phyloP scores from a whole-genome alignment of 2,329 filamentous ascomycete genomes.

The Verticillium alfalfae region DNA sequence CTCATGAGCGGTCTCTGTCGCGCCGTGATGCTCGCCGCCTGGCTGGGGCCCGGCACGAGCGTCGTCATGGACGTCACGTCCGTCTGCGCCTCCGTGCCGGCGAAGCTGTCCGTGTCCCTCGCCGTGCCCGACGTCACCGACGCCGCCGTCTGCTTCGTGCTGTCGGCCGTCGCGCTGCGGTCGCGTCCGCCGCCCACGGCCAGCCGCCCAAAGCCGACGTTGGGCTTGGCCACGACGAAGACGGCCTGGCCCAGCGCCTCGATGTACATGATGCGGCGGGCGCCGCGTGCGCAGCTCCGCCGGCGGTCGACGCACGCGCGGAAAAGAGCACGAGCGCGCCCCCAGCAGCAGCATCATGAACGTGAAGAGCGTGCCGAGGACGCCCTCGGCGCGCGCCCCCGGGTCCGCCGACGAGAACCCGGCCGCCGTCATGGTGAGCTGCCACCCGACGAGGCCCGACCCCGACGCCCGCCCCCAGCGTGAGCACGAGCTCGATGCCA shows the following conservation, averaged over 20 bases:
- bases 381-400: not conserved
- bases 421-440: not conserved
- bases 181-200: not conserved
- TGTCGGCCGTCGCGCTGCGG: not conserved
- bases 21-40: not conserved
- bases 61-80: not conserved
- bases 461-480: conserved; percentile 1
- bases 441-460: conserved; percentile 1
- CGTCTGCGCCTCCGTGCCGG: not conserved
- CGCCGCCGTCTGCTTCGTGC: not conserved
- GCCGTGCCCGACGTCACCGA: not conserved
- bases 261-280: conserved; percentile 15
- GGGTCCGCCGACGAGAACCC: not conserved
- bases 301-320: conserved; percentile 18
- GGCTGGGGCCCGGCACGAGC: not conserved
- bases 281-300: conserved; percentile 9
- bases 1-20: conserved; percentile 5
- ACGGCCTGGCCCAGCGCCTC: conserved; percentile 14
- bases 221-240: conserved; percentile 14
- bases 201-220: not conserved
- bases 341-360: not conserved
- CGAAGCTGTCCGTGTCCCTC: not conserved
- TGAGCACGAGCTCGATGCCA: conserved; percentile 17
- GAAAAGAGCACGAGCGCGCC: conserved; percentile 17
- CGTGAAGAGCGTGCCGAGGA: not conserved